These are phyloP conservation scores for Nemania serpens DNA, from an alignment of 2,329 filamentous ascomycete genomes.

Conservation along the genomic window DNA sequence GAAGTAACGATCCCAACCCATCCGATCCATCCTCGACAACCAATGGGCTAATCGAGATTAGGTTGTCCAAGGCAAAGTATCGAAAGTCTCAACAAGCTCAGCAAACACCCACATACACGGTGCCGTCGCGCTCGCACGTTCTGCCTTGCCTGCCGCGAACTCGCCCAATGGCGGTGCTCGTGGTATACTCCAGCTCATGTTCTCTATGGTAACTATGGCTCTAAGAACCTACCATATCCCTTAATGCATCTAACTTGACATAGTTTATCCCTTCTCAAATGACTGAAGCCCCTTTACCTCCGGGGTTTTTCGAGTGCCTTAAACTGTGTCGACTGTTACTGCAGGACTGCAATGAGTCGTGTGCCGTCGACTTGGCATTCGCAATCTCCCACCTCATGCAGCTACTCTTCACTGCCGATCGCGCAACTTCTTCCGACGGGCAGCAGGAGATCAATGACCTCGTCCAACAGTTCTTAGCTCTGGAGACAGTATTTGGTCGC, in stretches of 20 bases:
- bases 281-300: conserved; percentile 46
- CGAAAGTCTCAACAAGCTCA: conserved; percentile 51
- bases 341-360: conserved; percentile 43
- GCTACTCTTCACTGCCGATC: conserved; percentile 44
- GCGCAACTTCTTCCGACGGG: conserved; percentile 45
- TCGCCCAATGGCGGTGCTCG: conserved; percentile 52
- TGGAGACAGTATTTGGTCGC: conserved; percentile 47
- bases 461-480: conserved; percentile 46
- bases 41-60: conserved; percentile 29
- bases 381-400: conserved; percentile 48
- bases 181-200: conserved; percentile 60
- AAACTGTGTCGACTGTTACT: conserved; percentile 45
- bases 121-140: conserved; percentile 61
- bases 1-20: conserved; percentile 50
- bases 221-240: background rate
- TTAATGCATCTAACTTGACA: conserved; percentile 14
- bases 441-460: conserved; percentile 41
- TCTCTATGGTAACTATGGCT: conserved; percentile 53
- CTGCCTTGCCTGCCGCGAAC: conserved; percentile 47
- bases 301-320: conserved; percentile 51
- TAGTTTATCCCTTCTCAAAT: conserved; percentile 53
- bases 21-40: background rate
- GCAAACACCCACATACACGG: conserved; percentile 65
- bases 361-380: conserved; percentile 48
- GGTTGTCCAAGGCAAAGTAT: conserved; percentile 51